Conservation (phyloP, 495 filamentous ascomycete genomes). For the Penicillium arizonense region DNA sequence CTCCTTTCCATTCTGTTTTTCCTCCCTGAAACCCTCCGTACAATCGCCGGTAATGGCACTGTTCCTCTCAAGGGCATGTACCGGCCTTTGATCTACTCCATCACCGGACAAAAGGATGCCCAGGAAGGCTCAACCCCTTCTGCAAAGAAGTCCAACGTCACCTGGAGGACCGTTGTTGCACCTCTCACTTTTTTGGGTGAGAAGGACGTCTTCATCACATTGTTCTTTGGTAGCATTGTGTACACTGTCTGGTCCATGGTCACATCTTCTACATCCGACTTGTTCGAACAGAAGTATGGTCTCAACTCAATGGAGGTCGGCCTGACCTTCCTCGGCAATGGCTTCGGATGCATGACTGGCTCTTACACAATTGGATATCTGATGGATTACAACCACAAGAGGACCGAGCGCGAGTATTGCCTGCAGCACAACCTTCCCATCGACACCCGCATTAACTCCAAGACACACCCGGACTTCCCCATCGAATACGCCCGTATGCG, state of each 20-base stretch:
- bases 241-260: slow-evolving; percentile 55
- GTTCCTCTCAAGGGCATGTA: slow-evolving; percentile 32
- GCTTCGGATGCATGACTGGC: slow-evolving; percentile 39
- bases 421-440: slow-evolving; percentile 36
- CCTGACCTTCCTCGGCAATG: slow-evolving; percentile 43
- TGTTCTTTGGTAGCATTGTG: slow-evolving; percentile 45
- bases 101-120: slow-evolving; percentile 29
- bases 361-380: slow-evolving; percentile 36
- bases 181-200: slow-evolving; percentile 41
- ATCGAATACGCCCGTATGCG: slow-evolving; percentile 50
- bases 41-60: slow-evolving; percentile 69
- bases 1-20: slow-evolving; percentile 51
- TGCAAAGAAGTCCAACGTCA: slow-evolving; percentile 27
- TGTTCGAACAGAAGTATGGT: slow-evolving; percentile 35
- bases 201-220: slow-evolving; percentile 44
- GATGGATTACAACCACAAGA: slow-evolving; percentile 40
- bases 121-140: slow-evolving; percentile 14
- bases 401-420: slow-evolving; percentile 39
- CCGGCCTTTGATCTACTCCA: slow-evolving; percentile 39
- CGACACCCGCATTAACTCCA: slow-evolving; percentile 37
- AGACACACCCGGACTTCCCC: slow-evolving; percentile 47
- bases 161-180: slow-evolving; percentile 33
- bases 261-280: slow-evolving; percentile 41
- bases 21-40: slow-evolving; percentile 69
- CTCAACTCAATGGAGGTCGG: slow-evolving; percentile 39